Evolutionary conservation across 257 asterid species (phyloP).

Genomic region (Datura wrightii): DNA sequence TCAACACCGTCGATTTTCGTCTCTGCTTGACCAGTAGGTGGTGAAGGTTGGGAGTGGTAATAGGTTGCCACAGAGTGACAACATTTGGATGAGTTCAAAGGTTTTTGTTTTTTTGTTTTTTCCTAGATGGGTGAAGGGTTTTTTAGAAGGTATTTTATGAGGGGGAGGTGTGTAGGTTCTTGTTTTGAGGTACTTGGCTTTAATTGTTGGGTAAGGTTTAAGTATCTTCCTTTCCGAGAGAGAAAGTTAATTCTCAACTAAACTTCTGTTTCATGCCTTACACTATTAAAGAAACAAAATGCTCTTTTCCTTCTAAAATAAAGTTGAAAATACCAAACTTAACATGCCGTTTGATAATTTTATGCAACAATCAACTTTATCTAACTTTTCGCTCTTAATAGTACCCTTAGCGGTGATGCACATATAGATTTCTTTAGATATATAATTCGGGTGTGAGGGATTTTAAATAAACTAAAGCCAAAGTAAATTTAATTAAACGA

Average conservation of each 20-base stretch:
- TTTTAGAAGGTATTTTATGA: constrained; percentile 33
- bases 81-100: constrained; percentile 32
- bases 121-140: neutral
- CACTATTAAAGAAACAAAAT: constrained; percentile 1
- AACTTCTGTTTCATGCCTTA: neutral
- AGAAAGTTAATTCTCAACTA: constrained; percentile 55
- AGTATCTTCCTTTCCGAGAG: constrained; percentile 76
- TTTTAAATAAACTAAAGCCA: neutral
- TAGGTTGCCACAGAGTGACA: constrained; percentile 22
- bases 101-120: neutral
- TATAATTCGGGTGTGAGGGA: neutral
- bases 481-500: neutral
- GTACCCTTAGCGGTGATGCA: neutral
- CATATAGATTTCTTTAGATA: neutral
- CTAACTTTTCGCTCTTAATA: neutral
- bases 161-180: constrained; percentile 20
- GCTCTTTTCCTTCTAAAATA: constrained; percentile 22
- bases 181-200: constrained; percentile 52
- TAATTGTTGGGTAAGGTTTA: constrained; percentile 71
- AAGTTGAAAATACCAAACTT: constrained; percentile 45
- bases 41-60: neutral
- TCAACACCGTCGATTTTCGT: neutral
- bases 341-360: constrained; percentile 21
- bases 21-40: neutral
- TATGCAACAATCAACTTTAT: neutral